Base-by-base conservation (phyloP, 1,139 yeast genomes). In the Kodamaea suecica region DNA sequence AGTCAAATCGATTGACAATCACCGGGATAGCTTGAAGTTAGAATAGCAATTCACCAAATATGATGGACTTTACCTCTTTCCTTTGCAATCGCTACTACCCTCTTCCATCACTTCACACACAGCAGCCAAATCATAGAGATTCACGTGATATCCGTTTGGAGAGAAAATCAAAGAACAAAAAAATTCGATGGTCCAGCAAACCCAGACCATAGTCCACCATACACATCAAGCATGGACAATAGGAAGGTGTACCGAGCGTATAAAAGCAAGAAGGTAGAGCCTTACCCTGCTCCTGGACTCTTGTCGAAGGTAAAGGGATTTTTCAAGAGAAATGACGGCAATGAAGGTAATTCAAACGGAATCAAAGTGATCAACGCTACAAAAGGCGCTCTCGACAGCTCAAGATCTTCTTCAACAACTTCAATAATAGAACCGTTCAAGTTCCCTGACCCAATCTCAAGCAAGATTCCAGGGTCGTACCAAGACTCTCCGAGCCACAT, bases 141-240 rank as follows among this genome's bases (percentile, higher is more conserved):
- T n/a, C n/a, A n/a, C n/a, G n/a, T n/a, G n/a, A n/a, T n/a, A n/a
- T n/a, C n/a, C n/a, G n/a, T n/a, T n/a, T n/a, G n/a, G n/a, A n/a
- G n/a, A n/a, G n/a, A n/a, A n/a, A n/a, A n/a, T n/a, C n/a, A 23
- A 30, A 24, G 21, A 13, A 25, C 12, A 30, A 14, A 30, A 30
- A 30, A 30, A 30, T n/a, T 10, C 10, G 13, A 14, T 15, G 26
- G 13, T 23, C 23, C 7, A 20, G 10, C 7, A 20, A 20, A 20
- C 23, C 7, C 10, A 8, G 7, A 7, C 15, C 17, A 21, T 23
- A 13, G 15, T 17, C 19, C 21, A 14, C 11, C 14, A 15, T 13
- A 15, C n/a, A 26, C 29, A 9, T 20, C 35, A 27, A 35, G 76
- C 76, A 68, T 69, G 75, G 74, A 69, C 49, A 68, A 66, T 44